phyloP scores from a whole-genome alignment of 306 rosid species.

The Betula pendula region DNA sequence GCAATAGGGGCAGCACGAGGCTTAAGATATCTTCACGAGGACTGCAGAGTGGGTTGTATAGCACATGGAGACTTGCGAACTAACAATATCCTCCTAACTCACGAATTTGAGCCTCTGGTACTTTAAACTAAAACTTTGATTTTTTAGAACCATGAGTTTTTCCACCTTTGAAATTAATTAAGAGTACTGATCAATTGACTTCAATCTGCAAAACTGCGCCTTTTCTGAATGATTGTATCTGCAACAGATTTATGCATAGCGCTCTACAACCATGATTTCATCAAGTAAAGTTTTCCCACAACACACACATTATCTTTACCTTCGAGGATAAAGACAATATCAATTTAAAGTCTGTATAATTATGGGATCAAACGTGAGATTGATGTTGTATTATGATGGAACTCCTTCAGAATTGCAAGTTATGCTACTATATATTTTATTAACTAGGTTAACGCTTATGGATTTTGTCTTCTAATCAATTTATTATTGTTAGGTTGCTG shows the following conservation, averaged over 20 bases:
- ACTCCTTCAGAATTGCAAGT: background rate
- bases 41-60: constrained; percentile 94
- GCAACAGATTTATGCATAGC: no score
- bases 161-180: background rate
- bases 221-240: background rate
- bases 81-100: constrained; percentile 85
- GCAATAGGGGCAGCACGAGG: constrained; percentile 88
- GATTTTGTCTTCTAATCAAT: constrained; percentile 8
- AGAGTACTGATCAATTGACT: background rate
- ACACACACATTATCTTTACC: background rate
- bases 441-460: background rate
- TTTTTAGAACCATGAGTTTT: background rate
- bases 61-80: constrained; percentile 92
- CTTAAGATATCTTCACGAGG: constrained; percentile 92
- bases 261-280: no score
- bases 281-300: background rate
- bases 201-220: background rate
- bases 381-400: background rate
- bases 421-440: background rate
- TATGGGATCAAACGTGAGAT: background rate
- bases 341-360: background rate
- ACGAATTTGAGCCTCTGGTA: constrained; percentile 93
- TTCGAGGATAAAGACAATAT: background rate
- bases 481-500: constrained; percentile 64
- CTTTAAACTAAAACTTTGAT: background rate